Evolutionary conservation across 225 moss, liverwort and hornwort genomes (phyloP).

Genomic region (Bryum argenteum): DNA sequence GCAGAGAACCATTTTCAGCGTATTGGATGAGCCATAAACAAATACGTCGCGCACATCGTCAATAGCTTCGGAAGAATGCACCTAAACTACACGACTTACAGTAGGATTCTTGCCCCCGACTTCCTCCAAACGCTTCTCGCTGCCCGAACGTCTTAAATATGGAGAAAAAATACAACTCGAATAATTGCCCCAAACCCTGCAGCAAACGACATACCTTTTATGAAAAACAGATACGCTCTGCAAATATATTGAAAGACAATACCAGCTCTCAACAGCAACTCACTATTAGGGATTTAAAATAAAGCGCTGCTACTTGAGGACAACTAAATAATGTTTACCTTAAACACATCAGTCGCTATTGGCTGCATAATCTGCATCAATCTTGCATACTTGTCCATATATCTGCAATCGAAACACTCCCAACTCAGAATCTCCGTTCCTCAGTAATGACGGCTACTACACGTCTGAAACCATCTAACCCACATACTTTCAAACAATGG

Average conservation of each 20-base stretch:
- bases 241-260: conserved; percentile 88
- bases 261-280: neutral
- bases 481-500: neutral
- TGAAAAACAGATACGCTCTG: conserved; percentile 55
- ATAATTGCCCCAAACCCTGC: conserved; percentile 96
- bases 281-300: neutral
- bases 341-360: conserved; percentile 86
- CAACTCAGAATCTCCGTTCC: conserved; percentile 24
- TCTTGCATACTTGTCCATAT: conserved; percentile 97
- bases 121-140: conserved; percentile 79
- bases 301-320: neutral
- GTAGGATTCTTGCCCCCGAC: conserved; percentile 63
- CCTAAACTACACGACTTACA: conserved; percentile 41
- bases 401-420: conserved; percentile 52
- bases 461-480: neutral
- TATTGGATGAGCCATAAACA: neutral
- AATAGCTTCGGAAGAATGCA: conserved; percentile 6
- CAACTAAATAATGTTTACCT: conserved; percentile 49
- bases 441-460: neutral
- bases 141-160: conserved; percentile 94
- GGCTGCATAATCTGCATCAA: conserved; percentile 99
- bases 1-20: neutral
- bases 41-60: neutral
- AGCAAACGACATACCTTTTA: conserved; percentile 11
- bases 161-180: conserved; percentile 97